Conservation (phyloP, 441 rosid genomes). For the Populus hybrid region DNA sequence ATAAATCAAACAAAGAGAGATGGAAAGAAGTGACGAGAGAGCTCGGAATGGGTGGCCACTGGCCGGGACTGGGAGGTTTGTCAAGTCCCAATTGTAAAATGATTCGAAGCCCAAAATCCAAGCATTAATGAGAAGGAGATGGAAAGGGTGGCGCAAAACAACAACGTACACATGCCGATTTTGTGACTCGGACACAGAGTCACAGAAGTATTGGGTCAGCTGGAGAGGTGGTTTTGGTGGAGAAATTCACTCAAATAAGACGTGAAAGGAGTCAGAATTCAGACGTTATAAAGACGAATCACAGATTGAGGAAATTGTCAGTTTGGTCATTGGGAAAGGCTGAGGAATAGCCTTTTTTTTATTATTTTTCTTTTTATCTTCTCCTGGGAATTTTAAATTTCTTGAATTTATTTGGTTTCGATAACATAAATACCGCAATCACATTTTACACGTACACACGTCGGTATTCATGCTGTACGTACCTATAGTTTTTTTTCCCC, state of each 20-base stretch:
- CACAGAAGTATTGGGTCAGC: constrained; percentile 25
- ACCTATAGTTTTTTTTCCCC: no score
- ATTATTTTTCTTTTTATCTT: neutral
- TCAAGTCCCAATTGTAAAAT: constrained; percentile 15
- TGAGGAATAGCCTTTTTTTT: constrained; percentile 23
- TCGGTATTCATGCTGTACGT: no score
- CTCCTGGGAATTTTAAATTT: neutral
- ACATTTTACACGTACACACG: no score
- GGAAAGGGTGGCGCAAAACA: constrained; percentile 28
- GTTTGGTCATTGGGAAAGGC: constrained; percentile 47
- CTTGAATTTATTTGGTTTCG: neutral
- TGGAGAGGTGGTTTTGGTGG: neutral
- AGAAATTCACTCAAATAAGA: constrained; percentile 27
- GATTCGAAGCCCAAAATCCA: neutral
- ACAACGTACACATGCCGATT: constrained; percentile 44
- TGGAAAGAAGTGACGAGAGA: neutral
- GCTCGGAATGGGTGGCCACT: no score
- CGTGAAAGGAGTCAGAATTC: constrained; percentile 30
- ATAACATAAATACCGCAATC: no score
- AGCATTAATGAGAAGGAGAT: constrained; percentile 20
- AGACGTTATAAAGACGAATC: constrained; percentile 4
- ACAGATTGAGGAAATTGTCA: constrained; percentile 29
- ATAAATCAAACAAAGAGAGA: neutral
- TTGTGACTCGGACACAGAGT: constrained; percentile 26
- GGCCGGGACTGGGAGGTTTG: neutral